Percentiles rank a stretch among this genome's conserved stretches.
Conservation (phyloP, 2,329 filamentous ascomycete genomes). For the Aspergillus udagawae region DNA sequence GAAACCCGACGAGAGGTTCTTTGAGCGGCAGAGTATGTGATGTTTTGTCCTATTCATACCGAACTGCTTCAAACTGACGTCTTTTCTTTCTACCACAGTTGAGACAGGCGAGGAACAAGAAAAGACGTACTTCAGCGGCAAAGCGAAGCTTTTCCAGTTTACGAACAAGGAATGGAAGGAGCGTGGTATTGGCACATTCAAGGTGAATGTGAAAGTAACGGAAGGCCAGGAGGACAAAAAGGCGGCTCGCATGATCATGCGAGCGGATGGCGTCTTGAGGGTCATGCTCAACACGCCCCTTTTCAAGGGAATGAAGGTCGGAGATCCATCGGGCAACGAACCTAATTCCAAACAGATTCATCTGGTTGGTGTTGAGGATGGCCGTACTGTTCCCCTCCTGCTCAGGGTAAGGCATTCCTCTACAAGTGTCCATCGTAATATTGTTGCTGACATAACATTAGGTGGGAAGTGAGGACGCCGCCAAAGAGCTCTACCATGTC, state of each 20-base stretch:
- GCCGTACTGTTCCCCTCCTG: slow-evolving; percentile 50
- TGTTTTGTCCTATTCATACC: background rate
- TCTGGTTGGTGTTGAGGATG: slow-evolving; percentile 57
- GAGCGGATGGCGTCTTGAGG: slow-evolving; percentile 82
- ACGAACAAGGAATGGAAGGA: slow-evolving; percentile 80
- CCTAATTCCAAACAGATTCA: slow-evolving; percentile 67
- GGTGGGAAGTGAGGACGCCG: slow-evolving; percentile 42
- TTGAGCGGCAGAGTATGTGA: slow-evolving; percentile 62
- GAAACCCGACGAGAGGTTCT: slow-evolving; percentile 48
- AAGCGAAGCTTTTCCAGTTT: slow-evolving; percentile 82
- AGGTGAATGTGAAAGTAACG: slow-evolving; percentile 68
- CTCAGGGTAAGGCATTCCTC: slow-evolving; percentile 48
- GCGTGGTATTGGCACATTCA: slow-evolving; percentile 76
- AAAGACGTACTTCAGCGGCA: slow-evolving; percentile 66
- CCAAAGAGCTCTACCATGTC: slow-evolving; percentile 45
- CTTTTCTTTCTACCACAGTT: slow-evolving; percentile 45
- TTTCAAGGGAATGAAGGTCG: slow-evolving; percentile 73
- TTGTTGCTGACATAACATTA: slow-evolving; percentile 13
- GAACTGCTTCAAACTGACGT: slow-evolving; percentile 22
- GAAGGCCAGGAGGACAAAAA: slow-evolving; percentile 52
- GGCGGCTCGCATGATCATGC: slow-evolving; percentile 74
- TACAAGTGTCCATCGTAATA: background rate
- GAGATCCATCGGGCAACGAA: slow-evolving; percentile 58
- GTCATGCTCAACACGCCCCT: slow-evolving; percentile 83
- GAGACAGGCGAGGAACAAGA: slow-evolving; percentile 88